Evolutionary conservation across 1,139 yeast genomes (phyloP).

Genomic region (Debaryomyces udenii): DNA sequence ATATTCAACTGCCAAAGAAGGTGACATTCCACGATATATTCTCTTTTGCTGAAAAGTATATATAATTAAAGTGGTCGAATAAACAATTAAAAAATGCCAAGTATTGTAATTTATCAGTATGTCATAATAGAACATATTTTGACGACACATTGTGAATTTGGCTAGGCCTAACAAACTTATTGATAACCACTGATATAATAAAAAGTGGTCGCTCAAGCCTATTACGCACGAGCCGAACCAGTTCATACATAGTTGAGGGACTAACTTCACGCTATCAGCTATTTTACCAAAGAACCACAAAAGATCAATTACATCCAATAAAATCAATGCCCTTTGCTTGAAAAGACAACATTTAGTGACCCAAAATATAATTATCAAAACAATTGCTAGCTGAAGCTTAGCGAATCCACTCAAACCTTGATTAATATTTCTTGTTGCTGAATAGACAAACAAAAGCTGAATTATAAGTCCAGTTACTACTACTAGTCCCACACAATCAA

Average conservation of each 20-base stretch:
- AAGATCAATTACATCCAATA: slow-evolving; percentile 32
- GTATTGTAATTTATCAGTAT: slow-evolving; percentile 30
- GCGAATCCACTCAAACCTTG: slow-evolving; percentile 28
- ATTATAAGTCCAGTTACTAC: slow-evolving; percentile 17
- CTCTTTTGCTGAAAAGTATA: slow-evolving; percentile 16
- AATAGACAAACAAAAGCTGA: slow-evolving; percentile 21
- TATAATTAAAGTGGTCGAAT: slow-evolving; percentile 12
- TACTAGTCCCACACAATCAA: slow-evolving; percentile 20
- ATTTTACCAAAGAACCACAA: slow-evolving; percentile 30
- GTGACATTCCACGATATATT: slow-evolving; percentile 15
- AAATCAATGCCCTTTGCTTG: slow-evolving; percentile 13
- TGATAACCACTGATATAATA: slow-evolving; percentile 15
- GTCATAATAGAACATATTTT: slow-evolving; percentile 23
- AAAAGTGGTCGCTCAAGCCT: slow-evolving; percentile 21
- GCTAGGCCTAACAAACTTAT: slow-evolving; percentile 8
- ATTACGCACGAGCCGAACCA: slow-evolving; percentile 24
- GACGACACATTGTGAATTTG: slow-evolving; percentile 11
- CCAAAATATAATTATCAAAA: slow-evolving; percentile 14
- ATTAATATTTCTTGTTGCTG: slow-evolving; percentile 22
- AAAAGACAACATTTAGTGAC: slow-evolving; percentile 6
- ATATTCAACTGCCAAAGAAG: slow-evolving; percentile 10
- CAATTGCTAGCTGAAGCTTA: slow-evolving; percentile 13
- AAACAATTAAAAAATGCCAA: slow-evolving; percentile 20
- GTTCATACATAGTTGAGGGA: slow-evolving; percentile 36
- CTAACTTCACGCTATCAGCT: slow-evolving; percentile 17